Percentiles rank a stretch among this genome's conserved stretches.
These are phyloP conservation scores for Dillenia suffruticosa DNA, from an alignment of 164 flowering plant genomes.

Conservation along the genomic window DNA sequence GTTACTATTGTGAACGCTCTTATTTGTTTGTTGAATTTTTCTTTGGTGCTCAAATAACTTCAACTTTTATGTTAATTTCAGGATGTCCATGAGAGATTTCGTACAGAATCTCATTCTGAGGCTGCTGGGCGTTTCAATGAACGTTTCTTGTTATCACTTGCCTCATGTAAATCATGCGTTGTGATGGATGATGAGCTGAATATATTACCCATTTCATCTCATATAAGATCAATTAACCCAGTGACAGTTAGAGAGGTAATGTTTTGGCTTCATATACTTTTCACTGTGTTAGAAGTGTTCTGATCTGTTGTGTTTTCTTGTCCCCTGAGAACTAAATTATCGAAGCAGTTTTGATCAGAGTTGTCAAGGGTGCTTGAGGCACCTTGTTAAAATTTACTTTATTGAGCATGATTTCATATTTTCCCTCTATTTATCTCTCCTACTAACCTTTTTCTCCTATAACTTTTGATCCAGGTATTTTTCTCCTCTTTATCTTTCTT, in stretches of 20 bases:
- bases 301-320: neutral
- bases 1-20: no score
- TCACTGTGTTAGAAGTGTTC: neutral
- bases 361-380: no score
- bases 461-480: neutral
- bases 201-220: constrained; percentile 84
- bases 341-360: no score
- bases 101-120: constrained; percentile 86
- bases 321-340: no score
- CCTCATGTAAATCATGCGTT: constrained; percentile 83
- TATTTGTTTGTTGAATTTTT: no score
- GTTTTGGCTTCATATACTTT: neutral
- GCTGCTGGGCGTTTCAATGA: constrained; percentile 91
- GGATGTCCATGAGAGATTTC: constrained; percentile 97
- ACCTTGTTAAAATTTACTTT: no score
- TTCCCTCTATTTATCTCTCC: neutral
- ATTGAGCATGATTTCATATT: no score
- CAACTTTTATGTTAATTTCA: constrained; percentile 20
- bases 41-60: no score
- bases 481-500: constrained; percentile 1
- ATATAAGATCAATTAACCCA: constrained; percentile 63
- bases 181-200: constrained; percentile 94
- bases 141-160: constrained; percentile 84
- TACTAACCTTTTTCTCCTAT: no score
- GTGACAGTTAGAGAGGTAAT: constrained; percentile 59